These are phyloP conservation scores for Chloris gayana DNA, from an alignment of 176 grass and related monocot genomes.

Conservation along the genomic window DNA sequence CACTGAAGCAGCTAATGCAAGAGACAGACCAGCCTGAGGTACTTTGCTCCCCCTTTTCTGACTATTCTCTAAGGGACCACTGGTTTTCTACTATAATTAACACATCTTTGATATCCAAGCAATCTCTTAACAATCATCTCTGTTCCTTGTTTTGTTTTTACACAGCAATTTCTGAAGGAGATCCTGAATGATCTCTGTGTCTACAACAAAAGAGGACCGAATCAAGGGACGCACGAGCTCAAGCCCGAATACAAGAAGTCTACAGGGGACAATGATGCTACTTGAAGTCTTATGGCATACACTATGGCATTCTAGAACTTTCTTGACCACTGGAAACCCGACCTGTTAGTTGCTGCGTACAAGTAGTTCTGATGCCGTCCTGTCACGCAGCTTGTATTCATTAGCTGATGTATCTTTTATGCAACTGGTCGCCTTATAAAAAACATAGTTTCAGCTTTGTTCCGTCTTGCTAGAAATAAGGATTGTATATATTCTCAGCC, in stretches of 20 bases:
- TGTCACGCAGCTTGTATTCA: conserved; percentile 14
- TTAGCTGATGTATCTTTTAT: conserved; percentile 13
- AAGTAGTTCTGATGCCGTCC: neutral
- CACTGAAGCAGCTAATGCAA: conserved; percentile 78
- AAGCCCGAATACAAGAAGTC: conserved; percentile 90
- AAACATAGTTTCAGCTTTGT: too few species aligned
- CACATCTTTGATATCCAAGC: neutral
- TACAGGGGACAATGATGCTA: conserved; percentile 49
- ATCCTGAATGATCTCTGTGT: conserved; percentile 83
- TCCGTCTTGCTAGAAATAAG: too few species aligned
- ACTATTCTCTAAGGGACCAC: neutral
- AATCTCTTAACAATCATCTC: neutral
- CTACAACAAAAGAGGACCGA: conserved; percentile 93
- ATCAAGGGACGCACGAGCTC: conserved; percentile 92
- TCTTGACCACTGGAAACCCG: neutral
- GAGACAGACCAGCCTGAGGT: conserved; percentile 96
- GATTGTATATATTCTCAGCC: too few species aligned
- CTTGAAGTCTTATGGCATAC: conserved; percentile 16
- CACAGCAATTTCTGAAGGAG: conserved; percentile 97
- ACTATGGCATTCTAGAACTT: neutral
- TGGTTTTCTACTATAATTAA: neutral
- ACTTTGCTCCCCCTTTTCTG: conserved; percentile 2
- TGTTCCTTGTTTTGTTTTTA: neutral
- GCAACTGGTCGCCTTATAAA: neutral
- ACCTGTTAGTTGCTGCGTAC: conserved; percentile 5